Conservation (phyloP, 331 rosid genomes). For the Malus hybrid region DNA sequence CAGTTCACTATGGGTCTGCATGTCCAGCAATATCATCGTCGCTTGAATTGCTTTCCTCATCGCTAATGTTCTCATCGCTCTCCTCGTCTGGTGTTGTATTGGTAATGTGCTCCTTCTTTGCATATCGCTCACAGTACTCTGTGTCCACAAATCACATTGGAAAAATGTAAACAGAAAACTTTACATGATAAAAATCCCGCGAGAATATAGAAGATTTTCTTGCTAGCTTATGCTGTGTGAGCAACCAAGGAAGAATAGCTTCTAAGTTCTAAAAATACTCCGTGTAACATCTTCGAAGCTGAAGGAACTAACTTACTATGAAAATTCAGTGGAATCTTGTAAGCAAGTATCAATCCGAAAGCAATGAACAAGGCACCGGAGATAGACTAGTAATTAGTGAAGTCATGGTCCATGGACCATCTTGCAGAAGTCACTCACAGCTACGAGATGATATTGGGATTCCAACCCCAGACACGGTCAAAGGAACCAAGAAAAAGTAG, state of each 20-base stretch:
- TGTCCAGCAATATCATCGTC: conserved; percentile 77
- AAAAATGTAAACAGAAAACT: not conserved
- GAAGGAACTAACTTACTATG: not conserved
- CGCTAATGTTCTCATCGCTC: conserved; percentile 59
- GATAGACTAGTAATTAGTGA: not conserved
- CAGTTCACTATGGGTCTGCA: conserved; percentile 53
- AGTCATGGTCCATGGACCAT: not conserved
- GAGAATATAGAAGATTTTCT: not conserved
- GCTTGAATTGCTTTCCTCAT: conserved; percentile 60
- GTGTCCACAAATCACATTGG: conserved; percentile 26
- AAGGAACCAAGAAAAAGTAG: not conserved
- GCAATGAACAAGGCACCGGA: not conserved
- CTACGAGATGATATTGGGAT: not conserved
- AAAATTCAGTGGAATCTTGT: not conserved
- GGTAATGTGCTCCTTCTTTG: conserved; percentile 58
- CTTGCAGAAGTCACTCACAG: not conserved
- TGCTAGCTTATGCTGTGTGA: not conserved
- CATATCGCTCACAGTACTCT: conserved; percentile 82
- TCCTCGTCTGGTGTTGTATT: conserved; percentile 60
- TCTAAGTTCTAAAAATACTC: not conserved
- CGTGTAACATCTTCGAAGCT: not conserved
- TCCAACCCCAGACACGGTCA: not conserved
- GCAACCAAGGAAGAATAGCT: not conserved
- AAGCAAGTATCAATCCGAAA: not conserved
- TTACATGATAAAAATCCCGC: not conserved